Percentiles rank a stretch among this genome's conserved stretches.
These are phyloP conservation scores for Populus ilicifolia DNA, from an alignment of 345 rosid genomes.

Conservation along the genomic window DNA sequence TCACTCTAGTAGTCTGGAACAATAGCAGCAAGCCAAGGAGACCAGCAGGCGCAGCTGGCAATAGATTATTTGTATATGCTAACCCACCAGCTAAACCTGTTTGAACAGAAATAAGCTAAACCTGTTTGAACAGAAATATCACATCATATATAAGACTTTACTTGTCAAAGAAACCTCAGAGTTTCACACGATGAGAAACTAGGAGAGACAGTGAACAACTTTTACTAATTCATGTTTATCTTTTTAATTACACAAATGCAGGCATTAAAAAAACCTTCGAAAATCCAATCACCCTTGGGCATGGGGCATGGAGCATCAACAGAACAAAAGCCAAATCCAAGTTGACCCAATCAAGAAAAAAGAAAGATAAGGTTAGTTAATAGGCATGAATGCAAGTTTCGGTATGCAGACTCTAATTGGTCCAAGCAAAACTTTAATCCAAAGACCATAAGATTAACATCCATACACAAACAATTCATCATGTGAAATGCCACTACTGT, in stretches of 20 bases:
- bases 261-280: not conserved
- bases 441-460: not conserved
- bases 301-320: not conserved
- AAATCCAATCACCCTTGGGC: not conserved
- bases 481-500: not conserved
- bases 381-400: too few species aligned
- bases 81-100: slow-evolving; percentile 65
- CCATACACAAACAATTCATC: not conserved
- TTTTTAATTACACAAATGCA: not conserved
- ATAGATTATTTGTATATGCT: slow-evolving; percentile 52
- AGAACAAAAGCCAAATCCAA: not conserved
- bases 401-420: not conserved
- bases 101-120: slow-evolving; percentile 28
- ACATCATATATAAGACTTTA: not conserved
- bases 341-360: not conserved
- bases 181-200: not conserved
- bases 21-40: slow-evolving; percentile 65
- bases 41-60: slow-evolving; percentile 66
- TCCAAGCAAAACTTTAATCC: not conserved
- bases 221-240: not conserved
- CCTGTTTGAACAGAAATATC: slow-evolving; percentile 40
- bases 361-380: too few species aligned
- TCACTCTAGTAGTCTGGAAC: slow-evolving; percentile 71
- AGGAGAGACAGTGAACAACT: not conserved
- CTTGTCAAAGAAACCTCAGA: not conserved